These are phyloP conservation scores for Pythium aquatile DNA, from an alignment of 352 stramenopile genomes.

Conservation along the genomic window DNA sequence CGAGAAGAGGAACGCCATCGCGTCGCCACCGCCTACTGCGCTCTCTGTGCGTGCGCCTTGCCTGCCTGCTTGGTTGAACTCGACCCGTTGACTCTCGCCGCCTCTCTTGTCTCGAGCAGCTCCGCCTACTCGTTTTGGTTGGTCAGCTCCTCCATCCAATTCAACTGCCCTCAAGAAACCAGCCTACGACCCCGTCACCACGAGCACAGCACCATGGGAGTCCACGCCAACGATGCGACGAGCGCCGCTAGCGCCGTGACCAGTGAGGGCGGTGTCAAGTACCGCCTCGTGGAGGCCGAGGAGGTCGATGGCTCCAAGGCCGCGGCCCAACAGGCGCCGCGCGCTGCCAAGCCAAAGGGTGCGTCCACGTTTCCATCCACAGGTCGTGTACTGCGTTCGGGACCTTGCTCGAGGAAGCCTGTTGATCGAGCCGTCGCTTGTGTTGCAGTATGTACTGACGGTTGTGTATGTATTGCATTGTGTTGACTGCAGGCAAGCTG, in stretches of 20 bases:
- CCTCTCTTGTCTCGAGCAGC: constrained; percentile 1
- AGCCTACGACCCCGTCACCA: neutral
- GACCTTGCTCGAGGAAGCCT: neutral
- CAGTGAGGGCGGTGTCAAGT: constrained; percentile 58
- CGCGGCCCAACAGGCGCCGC: constrained; percentile 14
- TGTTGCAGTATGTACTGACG: neutral
- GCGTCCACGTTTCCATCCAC: constrained; percentile 14
- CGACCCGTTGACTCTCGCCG: neutral
- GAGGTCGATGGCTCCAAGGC: constrained; percentile 70
- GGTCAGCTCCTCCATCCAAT: constrained; percentile 9
- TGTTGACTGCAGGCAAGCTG: constrained; percentile 41
- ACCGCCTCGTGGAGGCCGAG: constrained; percentile 79
- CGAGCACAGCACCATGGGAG: constrained; percentile 25
- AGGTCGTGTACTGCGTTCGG: constrained; percentile 4
- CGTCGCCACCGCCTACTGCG: neutral
- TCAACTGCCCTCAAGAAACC: neutral
- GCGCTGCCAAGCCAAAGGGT: constrained; percentile 26
- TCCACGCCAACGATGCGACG: constrained; percentile 34
- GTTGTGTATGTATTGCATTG: neutral
- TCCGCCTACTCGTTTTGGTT: constrained; percentile 13
- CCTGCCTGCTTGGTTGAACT: neutral
- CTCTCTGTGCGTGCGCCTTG: neutral
- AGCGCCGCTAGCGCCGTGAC: constrained; percentile 19
- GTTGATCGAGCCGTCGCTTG: neutral
- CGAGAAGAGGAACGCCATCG: neutral